phyloP scores from a whole-genome alignment of 139 green algal genomes.

The Picochlorum costavermella region DNA sequence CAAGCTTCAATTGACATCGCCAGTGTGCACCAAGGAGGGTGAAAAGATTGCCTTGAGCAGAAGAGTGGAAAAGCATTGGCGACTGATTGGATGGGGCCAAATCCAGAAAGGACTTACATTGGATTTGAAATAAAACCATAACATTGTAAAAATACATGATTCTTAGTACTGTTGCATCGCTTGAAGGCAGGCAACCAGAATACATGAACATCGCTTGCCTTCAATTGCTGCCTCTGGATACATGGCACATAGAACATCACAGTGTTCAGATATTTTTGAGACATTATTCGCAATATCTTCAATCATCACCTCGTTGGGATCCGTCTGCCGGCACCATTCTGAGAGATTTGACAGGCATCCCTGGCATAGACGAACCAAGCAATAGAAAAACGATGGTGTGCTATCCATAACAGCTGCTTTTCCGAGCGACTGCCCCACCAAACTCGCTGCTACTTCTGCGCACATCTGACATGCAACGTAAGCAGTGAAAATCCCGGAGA shows the following conservation, averaged over 20 bases:
- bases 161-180: neutral
- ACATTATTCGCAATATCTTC: neutral
- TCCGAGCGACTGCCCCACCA: no score
- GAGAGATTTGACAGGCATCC: neutral
- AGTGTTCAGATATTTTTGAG: neutral
- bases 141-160: neutral
- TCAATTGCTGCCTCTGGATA: neutral
- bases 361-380: neutral
- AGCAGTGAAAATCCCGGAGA: no score
- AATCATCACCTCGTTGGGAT: neutral
- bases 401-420: no score
- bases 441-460: no score
- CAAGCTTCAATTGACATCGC: conserved; percentile 95
- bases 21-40: conserved; percentile 96
- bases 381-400: no score
- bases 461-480: no score
- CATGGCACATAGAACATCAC: neutral
- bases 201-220: neutral
- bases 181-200: neutral
- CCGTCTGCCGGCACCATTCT: neutral
- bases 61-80: conserved; percentile 97
- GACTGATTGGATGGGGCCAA: conserved; percentile 95
- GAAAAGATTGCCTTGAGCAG: conserved; percentile 96
- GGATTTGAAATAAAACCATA: conserved; percentile 8
- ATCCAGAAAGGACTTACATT: conserved; percentile 32